These are phyloP conservation scores for Aspergillus terreus DNA, from an alignment of 2,329 filamentous ascomycete genomes.

Conservation along the genomic window DNA sequence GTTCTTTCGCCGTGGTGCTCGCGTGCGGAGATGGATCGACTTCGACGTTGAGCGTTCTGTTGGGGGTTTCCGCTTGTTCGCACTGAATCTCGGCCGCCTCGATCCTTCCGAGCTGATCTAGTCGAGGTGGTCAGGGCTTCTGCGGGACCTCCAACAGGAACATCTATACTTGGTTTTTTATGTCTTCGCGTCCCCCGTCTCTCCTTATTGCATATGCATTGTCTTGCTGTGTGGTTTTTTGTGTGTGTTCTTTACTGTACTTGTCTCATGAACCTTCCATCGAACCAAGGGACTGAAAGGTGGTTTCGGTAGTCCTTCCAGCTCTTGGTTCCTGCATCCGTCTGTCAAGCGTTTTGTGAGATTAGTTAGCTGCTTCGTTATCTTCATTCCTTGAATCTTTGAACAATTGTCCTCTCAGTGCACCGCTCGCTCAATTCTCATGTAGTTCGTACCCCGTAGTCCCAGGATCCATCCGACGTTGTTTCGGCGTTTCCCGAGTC, in stretches of 20 bases:
- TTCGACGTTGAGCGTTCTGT: background rate
- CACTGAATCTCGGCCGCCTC: background rate
- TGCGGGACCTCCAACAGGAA: background rate
- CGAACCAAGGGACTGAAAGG: no score
- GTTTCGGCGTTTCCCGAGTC: background rate
- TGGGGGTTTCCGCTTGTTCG: background rate
- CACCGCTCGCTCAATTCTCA: no score
- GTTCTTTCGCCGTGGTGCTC: background rate
- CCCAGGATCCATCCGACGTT: background rate
- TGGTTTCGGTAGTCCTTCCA: no score
- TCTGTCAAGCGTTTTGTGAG: background rate
- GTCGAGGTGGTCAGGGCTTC: background rate
- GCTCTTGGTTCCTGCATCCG: no score
- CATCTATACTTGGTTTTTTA: background rate
- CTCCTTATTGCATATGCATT: background rate
- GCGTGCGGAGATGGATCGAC: background rate
- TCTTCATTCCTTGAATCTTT: background rate
- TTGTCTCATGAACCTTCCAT: no score
- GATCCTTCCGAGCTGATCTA: background rate
- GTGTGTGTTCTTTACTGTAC: background rate
- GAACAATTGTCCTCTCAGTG: background rate
- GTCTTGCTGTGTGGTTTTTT: background rate
- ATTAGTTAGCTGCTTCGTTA: no score
- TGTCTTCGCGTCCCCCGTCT: background rate
- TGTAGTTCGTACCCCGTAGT: no score